A percentile compares a stretch with the other conserved stretches of the same genome.
Evolutionary conservation across 2,329 filamentous ascomycete species (phyloP).

Genomic region (Colletotrichum abscissum): DNA sequence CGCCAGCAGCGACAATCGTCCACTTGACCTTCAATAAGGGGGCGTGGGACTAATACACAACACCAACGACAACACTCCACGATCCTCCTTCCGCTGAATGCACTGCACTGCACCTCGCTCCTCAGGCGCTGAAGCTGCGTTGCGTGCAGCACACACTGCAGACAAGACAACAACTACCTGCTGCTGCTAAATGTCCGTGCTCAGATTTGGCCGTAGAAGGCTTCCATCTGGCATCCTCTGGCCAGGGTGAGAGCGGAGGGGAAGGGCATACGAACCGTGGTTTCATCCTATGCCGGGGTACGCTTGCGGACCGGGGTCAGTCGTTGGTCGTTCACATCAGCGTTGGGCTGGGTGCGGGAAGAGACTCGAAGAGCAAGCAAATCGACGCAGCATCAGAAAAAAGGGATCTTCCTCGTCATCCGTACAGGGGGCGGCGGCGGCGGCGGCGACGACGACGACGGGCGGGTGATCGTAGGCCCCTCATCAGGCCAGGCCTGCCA

Average conservation of each 20-base stretch:
- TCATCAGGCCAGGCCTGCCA: neutral
- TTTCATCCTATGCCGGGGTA: constrained; percentile 35
- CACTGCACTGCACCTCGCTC: constrained; percentile 2
- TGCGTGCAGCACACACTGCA: constrained; percentile 5
- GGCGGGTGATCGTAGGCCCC: neutral
- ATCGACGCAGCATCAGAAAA: neutral
- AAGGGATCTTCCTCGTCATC: constrained; percentile 21
- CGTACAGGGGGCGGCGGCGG: constrained; percentile 4
- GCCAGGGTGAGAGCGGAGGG: constrained; percentile 16
- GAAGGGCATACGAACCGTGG: constrained; percentile 14
- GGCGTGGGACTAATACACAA: neutral
- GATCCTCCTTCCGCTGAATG: neutral
- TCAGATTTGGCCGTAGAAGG: constrained; percentile 33
- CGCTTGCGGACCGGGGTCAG: neutral
- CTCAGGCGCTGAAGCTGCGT: neutral
- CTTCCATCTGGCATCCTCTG: constrained; percentile 28
- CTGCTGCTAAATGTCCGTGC: constrained; percentile 34
- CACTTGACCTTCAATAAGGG: neutral
- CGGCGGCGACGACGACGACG: neutral
- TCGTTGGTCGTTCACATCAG: neutral
- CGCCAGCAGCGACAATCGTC: neutral
- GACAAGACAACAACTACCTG: neutral
- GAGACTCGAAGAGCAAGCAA: constrained; percentile 20
- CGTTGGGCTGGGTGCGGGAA: neutral
- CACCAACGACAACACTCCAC: neutral